A percentile compares a stretch with the other conserved stretches of the same genome.
Evolutionary conservation across 2,329 filamentous ascomycete genomes (phyloP).

Genomic region (Ascochyta pisi): DNA sequence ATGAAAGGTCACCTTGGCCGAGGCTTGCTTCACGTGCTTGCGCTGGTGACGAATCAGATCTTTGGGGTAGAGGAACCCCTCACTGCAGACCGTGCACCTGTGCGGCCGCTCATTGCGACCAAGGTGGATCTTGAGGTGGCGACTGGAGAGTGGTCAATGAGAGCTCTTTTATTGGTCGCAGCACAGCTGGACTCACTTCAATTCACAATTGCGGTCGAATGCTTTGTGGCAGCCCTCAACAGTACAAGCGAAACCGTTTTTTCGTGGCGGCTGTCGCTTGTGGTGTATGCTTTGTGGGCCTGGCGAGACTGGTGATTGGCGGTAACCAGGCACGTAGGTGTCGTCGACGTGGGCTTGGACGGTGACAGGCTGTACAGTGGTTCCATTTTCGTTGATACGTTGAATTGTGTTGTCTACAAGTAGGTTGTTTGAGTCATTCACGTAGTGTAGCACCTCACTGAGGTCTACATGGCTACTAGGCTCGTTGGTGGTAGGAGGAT

Average conservation of each 20-base stretch:
- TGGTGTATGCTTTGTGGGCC: constrained; percentile 16
- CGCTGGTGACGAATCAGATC: constrained; percentile 40
- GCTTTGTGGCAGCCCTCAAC: constrained; percentile 29
- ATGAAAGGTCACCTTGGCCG: constrained; percentile 18
- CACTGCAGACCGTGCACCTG: constrained; percentile 38
- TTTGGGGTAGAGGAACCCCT: constrained; percentile 47
- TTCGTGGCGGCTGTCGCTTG: constrained; percentile 35
- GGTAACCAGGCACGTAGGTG: constrained; percentile 42
- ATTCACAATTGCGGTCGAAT: constrained; percentile 44
- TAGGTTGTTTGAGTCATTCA: not conserved
- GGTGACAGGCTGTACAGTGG: constrained; percentile 34
- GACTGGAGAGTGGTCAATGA: constrained; percentile 30
- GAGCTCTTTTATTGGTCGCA: not conserved
- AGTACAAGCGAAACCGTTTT: constrained; percentile 36
- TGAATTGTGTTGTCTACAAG: constrained; percentile 21
- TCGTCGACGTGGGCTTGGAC: constrained; percentile 36
- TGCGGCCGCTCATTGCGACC: constrained; percentile 37
- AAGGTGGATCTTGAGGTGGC: constrained; percentile 43
- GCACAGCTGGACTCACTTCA: constrained; percentile 39
- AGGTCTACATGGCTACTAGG: constrained; percentile 11
- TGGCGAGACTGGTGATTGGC: constrained; percentile 13
- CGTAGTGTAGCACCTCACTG: constrained; percentile 4
- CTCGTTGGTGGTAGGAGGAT: constrained; percentile 7
- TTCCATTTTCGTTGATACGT: constrained; percentile 35
- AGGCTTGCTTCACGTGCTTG: constrained; percentile 32